These are phyloP conservation scores for Erodium moschatum DNA, from an alignment of 441 rosid species.

Conservation along the genomic window DNA sequence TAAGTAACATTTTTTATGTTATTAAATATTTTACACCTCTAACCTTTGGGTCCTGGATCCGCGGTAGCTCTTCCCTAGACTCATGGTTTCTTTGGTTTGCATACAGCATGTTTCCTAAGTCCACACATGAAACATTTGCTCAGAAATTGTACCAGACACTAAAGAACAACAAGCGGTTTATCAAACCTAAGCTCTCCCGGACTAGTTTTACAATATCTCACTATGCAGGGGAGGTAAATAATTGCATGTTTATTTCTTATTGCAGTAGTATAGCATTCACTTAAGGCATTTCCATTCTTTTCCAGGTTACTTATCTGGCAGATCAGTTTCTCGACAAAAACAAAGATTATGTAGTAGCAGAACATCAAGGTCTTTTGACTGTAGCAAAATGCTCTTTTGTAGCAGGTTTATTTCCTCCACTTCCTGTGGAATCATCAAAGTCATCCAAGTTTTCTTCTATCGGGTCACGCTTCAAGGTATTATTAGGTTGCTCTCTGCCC, in stretches of 20 bases:
- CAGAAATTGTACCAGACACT: slow-evolving; percentile 98
- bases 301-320: slow-evolving; percentile 82
- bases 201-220: slow-evolving; percentile 92
- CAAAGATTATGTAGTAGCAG: slow-evolving; percentile 99
- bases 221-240: slow-evolving; percentile 96
- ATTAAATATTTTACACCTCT: neutral
- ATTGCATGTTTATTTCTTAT: slow-evolving; percentile 16
- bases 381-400: slow-evolving; percentile 78
- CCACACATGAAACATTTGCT: slow-evolving; percentile 99
- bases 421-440: slow-evolving; percentile 85
- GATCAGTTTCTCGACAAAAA: slow-evolving; percentile 96
- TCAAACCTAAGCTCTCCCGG: slow-evolving; percentile 98
- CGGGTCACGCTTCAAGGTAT: slow-evolving; percentile 96
- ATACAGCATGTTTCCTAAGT: slow-evolving; percentile 95
- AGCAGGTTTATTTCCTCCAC: slow-evolving; percentile 81
- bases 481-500: slow-evolving; percentile 15
- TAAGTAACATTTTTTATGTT: neutral
- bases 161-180: slow-evolving; percentile 85
- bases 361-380: slow-evolving; percentile 90
- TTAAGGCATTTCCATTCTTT: slow-evolving; percentile 16
- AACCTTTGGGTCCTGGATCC: neutral
- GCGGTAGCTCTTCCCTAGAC: slow-evolving; percentile 10
- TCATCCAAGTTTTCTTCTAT: slow-evolving; percentile 98
- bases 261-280: slow-evolving; percentile 18
- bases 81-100: slow-evolving; percentile 26